Conservation (phyloP, 768 basidiomycete genomes). For the Sutorius australiensis region DNA sequence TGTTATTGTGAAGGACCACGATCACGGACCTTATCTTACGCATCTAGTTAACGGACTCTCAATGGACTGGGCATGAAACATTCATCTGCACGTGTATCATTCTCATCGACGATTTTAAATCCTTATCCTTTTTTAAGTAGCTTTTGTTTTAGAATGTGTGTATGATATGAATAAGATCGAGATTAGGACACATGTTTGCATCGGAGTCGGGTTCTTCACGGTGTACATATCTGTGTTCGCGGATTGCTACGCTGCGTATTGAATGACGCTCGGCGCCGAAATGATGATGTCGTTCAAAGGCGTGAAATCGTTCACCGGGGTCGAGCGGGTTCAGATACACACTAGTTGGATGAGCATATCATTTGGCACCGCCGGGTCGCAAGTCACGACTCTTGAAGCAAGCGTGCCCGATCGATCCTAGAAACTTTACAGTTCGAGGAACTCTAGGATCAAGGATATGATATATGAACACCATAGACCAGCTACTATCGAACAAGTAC, state of each 20-base stretch:
- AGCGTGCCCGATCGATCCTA: neutral
- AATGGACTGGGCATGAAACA: neutral
- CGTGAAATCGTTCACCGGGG: no score
- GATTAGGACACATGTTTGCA: no score
- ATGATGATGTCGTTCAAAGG: no score
- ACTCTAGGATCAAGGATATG: neutral
- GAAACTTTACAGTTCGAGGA: neutral
- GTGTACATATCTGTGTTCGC: no score
- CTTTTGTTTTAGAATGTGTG: no score
- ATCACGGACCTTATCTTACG: neutral
- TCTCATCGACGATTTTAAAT: neutral
- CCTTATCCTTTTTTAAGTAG: neutral
- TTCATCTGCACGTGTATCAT: neutral
- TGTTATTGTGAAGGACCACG: conserved; percentile 13
- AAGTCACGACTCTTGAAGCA: no score
- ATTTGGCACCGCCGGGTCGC: no score
- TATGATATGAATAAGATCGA: conserved; percentile 7
- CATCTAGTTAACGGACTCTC: neutral
- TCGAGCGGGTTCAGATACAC: no score
- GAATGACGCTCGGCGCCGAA: no score
- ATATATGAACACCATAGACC: neutral
- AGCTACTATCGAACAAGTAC: neutral
- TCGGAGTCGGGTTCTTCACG: no score
- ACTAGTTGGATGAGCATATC: no score
- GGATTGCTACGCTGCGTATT: no score